Percentiles rank a stretch among this genome's conserved stretches.
These are phyloP conservation scores for Podospora appendiculata DNA, from an alignment of 495 filamentous ascomycete species.

Conservation along the genomic window DNA sequence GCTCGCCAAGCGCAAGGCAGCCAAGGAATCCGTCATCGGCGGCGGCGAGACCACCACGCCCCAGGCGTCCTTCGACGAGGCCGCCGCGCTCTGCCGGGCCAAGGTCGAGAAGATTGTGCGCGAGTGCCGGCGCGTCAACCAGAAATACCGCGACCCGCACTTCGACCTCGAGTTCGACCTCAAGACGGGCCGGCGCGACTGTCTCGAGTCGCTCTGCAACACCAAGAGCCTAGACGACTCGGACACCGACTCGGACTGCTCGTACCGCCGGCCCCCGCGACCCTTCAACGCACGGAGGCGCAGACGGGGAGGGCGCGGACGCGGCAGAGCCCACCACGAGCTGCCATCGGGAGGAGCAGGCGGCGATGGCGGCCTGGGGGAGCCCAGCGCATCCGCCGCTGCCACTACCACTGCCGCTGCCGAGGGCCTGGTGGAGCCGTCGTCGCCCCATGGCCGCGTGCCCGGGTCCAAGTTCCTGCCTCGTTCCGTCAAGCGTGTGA, in stretches of 20 bases:
- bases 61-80: conserved; percentile 65
- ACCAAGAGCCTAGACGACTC: conserved; percentile 3
- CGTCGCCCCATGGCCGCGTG: conserved; percentile 6
- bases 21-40: conserved; percentile 19
- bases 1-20: conserved; percentile 51
- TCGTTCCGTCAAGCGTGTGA: conserved; percentile 56
- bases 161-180: conserved; percentile 83
- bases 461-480: conserved; percentile 37
- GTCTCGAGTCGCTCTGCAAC: conserved; percentile 53
- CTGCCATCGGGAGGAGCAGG: background rate
- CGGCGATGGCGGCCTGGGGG: background rate
- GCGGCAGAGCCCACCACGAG: background rate
- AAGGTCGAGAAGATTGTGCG: conserved; percentile 76
- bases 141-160: conserved; percentile 82
- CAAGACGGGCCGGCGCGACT: conserved; percentile 51
- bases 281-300: no score
- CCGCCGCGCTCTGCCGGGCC: conserved; percentile 55
- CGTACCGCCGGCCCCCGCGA: background rate
- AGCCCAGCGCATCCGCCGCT: background rate
- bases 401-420: background rate
- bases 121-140: conserved; percentile 78
- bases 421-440: background rate
- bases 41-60: conserved; percentile 15
- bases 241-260: conserved; percentile 6
- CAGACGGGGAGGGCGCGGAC: no score